A percentile compares a stretch with the other conserved stretches of the same genome.
phyloP scores from a whole-genome alignment of 208 protist species.

The Vickermania spadyakhi region DNA sequence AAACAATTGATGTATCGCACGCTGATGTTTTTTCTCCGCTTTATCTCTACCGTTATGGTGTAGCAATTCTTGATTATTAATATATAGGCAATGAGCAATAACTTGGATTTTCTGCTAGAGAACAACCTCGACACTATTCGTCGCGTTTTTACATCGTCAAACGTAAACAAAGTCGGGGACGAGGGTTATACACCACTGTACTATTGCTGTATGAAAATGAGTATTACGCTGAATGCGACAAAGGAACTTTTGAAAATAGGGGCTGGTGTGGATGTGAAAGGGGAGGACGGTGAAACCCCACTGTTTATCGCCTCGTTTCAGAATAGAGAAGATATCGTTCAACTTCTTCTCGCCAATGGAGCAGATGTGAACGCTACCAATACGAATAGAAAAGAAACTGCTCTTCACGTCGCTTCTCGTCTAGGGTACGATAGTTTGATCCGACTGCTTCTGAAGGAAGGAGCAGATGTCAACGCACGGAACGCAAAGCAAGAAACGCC shows the following conservation, averaged over 20 bases:
- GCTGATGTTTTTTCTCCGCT: too few species aligned
- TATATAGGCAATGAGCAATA: too few species aligned
- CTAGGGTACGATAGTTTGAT: slow-evolving; percentile 39
- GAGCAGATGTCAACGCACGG: slow-evolving; percentile 56
- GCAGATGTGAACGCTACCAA: slow-evolving; percentile 57
- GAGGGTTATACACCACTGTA: slow-evolving; percentile 79
- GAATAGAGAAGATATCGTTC: slow-evolving; percentile 38
- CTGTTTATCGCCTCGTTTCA: slow-evolving; percentile 83
- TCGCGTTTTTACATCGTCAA: background rate
- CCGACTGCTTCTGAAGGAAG: slow-evolving; percentile 25
- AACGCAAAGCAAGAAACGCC: slow-evolving; percentile 71
- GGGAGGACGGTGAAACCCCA: slow-evolving; percentile 53
- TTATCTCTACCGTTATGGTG: too few species aligned
- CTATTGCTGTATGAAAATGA: slow-evolving; percentile 76
- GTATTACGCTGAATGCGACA: slow-evolving; percentile 27
- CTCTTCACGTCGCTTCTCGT: slow-evolving; percentile 56
- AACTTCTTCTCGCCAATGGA: slow-evolving; percentile 44
- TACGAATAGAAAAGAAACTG: slow-evolving; percentile 45
- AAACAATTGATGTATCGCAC: too few species aligned
- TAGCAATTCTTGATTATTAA: too few species aligned
- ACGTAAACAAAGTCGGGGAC: slow-evolving; percentile 14
- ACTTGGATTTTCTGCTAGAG: background rate
- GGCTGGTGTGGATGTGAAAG: slow-evolving; percentile 50
- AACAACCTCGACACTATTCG: slow-evolving; percentile 10
- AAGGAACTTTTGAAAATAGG: slow-evolving; percentile 40